Base-by-base conservation (phyloP, 2,329 filamentous ascomycete species). In the Diaporthe caulivora region DNA sequence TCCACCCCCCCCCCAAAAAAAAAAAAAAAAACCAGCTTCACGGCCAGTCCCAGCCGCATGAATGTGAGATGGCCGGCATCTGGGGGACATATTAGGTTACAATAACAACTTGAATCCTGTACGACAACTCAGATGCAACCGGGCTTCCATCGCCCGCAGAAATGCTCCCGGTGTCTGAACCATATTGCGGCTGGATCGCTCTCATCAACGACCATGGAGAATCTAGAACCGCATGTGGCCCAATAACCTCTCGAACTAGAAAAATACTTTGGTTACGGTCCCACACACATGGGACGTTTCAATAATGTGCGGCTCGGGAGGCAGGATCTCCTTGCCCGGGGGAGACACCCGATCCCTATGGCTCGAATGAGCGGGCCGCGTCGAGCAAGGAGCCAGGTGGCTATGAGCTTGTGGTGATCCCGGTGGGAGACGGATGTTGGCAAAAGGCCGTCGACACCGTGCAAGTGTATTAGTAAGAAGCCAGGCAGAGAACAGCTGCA, bases 141-240 rank as follows among this genome's bases (percentile, higher is more conserved):
- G 37, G 44, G n/a, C 29, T 7, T 21, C 21, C 29, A 31, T 8
- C 31, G 29, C 42, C 29, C 29, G 29, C 44, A 40, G 29, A 29
- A 13, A 37, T 37, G 44, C 11, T 53, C 8, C 9, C 21, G 31
- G n/a, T 34, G n/a, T 15, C 47, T 51, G 17, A 67, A 67, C 47
- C 10, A 51, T 53, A 24, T 24, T 2, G 29, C 54, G 68, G 40
- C 37, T 60, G 60, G 53, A 62, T 51, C 68, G 31, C 29, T 60
- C 26, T 60, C 26, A 10, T 21, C n/a, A 31, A 49, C n/a, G 8
- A 3, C 47, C 3, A 71, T 29, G 57, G 51, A n/a, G 55, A 65
- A 72, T 44, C 70, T 68, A 68, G 49, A 67, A 57, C 49, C 40
- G 51, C 13, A 34, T 68, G 29, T 13, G n/a, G 37, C 60, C 60